Conservation (phyloP, 495 filamentous ascomycete genomes). For the Pyrenula aspistea region DNA sequence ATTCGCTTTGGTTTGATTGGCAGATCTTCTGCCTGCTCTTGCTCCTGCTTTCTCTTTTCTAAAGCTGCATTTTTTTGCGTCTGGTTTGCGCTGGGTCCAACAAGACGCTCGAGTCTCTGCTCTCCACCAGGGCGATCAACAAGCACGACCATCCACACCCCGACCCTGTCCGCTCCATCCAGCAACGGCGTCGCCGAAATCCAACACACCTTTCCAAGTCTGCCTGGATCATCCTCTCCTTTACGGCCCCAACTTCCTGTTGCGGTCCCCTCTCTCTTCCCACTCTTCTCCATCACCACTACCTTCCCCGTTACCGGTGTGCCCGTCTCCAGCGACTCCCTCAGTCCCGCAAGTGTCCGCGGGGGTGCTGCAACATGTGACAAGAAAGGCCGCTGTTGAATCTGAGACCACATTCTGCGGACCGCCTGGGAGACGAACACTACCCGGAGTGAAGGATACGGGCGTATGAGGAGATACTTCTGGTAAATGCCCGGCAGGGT, state of each 20-base stretch:
- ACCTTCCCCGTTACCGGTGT: slow-evolving; percentile 54
- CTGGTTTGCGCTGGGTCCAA: not conserved
- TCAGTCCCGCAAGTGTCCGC: slow-evolving; percentile 38
- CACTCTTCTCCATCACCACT: slow-evolving; percentile 36
- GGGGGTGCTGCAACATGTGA: slow-evolving; percentile 39
- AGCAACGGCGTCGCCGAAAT: slow-evolving; percentile 51
- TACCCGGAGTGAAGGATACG: slow-evolving; percentile 49
- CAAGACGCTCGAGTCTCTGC: not conserved
- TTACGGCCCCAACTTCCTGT: not conserved
- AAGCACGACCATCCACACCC: slow-evolving; percentile 54
- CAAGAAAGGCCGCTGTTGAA: slow-evolving; percentile 49
- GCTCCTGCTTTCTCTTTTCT: not conserved
- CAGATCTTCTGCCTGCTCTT: not conserved
- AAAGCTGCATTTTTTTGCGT: not conserved
- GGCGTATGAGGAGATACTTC: slow-evolving; percentile 51
- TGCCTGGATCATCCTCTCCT: slow-evolving; percentile 15
- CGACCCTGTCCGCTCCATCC: slow-evolving; percentile 40
- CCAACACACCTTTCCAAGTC: slow-evolving; percentile 39
- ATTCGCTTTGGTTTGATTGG: not conserved
- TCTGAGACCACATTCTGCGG: slow-evolving; percentile 38
- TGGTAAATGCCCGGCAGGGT: slow-evolving; percentile 3
- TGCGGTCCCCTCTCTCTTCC: not conserved
- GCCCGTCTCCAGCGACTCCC: slow-evolving; percentile 41
- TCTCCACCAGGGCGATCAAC: slow-evolving; percentile 30
- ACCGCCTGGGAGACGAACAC: slow-evolving; percentile 52